These are phyloP conservation scores for Cornus suecica DNA, from an alignment of 148 eudicot genomes.

Conservation along the genomic window DNA sequence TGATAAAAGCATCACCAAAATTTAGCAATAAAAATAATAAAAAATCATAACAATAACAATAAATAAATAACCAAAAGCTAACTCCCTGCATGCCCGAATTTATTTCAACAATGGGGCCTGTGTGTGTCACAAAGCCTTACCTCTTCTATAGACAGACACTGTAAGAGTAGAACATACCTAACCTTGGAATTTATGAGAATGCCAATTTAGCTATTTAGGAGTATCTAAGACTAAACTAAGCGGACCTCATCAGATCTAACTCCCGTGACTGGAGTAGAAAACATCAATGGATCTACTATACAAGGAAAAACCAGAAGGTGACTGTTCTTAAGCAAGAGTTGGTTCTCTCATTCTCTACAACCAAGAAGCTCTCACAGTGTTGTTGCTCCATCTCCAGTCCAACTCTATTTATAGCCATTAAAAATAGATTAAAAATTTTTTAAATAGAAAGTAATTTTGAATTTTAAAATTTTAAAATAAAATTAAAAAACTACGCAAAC, in stretches of 20 bases:
- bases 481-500: too few relatives aligned
- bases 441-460: too few relatives aligned
- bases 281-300: not conserved
- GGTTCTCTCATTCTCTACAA: not conserved
- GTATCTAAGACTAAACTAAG: too few relatives aligned
- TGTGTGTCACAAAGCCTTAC: not conserved
- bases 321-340: not conserved
- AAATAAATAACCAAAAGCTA: too few relatives aligned
- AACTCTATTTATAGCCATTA: constrained; percentile 1
- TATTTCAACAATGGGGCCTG: not conserved
- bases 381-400: constrained; percentile 10
- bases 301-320: not conserved
- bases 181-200: not conserved
- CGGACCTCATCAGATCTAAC: not conserved
- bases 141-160: not conserved
- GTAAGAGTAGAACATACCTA: not conserved
- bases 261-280: not conserved
- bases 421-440: not conserved
- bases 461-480: too few relatives aligned
- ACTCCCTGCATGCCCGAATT: too few relatives aligned
- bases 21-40: too few relatives aligned
- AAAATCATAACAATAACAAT: too few relatives aligned
- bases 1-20: not conserved
- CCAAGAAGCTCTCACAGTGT: not conserved
- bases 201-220: not conserved